These are phyloP conservation scores for Vigna unguiculata DNA, from an alignment of 306 rosid species.

Conservation along the genomic window DNA sequence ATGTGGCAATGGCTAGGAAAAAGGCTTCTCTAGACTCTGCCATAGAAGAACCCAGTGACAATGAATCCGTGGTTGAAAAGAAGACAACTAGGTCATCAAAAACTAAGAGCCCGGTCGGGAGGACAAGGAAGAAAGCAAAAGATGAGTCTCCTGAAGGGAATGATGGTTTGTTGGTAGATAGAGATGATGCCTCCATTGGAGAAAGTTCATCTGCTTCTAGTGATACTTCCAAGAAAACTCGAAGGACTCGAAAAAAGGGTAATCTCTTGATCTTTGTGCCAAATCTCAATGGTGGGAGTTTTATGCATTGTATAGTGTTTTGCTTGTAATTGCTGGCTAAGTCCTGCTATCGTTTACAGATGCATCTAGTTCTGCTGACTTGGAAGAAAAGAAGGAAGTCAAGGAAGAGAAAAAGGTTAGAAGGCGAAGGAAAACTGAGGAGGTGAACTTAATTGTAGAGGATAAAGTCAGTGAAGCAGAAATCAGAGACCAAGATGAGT, in stretches of 20 bases:
- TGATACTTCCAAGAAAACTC: slow-evolving; percentile 60
- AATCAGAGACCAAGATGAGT: slow-evolving; percentile 59
- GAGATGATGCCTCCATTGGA: slow-evolving; percentile 49
- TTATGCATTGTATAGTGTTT: slow-evolving; percentile 30
- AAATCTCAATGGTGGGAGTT: slow-evolving; percentile 20
- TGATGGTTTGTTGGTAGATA: slow-evolving; percentile 47
- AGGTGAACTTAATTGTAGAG: slow-evolving; percentile 51
- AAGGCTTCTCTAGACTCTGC: slow-evolving; percentile 56
- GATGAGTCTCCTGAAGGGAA: slow-evolving; percentile 48
- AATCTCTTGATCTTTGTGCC: slow-evolving; percentile 34
- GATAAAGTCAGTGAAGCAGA: slow-evolving; percentile 55
- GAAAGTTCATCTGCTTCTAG: slow-evolving; percentile 50
- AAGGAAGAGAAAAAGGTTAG: slow-evolving; percentile 66
- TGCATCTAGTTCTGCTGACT: slow-evolving; percentile 55
- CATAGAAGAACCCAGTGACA: slow-evolving; percentile 53
- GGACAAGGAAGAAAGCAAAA: slow-evolving; percentile 59
- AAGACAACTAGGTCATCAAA: slow-evolving; percentile 63
- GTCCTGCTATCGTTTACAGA: slow-evolving; percentile 49
- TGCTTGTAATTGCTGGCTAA: slow-evolving; percentile 49
- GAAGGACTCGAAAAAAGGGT: slow-evolving; percentile 71
- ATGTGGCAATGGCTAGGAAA: slow-evolving; percentile 71
- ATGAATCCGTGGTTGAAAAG: slow-evolving; percentile 63
- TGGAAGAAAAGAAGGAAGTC: slow-evolving; percentile 60
- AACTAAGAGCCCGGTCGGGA: slow-evolving; percentile 47
- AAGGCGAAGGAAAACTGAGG: slow-evolving; percentile 62